phyloP scores from a whole-genome alignment of 192 early-diverging fungal species.

The Helicostylum pulchrum region DNA sequence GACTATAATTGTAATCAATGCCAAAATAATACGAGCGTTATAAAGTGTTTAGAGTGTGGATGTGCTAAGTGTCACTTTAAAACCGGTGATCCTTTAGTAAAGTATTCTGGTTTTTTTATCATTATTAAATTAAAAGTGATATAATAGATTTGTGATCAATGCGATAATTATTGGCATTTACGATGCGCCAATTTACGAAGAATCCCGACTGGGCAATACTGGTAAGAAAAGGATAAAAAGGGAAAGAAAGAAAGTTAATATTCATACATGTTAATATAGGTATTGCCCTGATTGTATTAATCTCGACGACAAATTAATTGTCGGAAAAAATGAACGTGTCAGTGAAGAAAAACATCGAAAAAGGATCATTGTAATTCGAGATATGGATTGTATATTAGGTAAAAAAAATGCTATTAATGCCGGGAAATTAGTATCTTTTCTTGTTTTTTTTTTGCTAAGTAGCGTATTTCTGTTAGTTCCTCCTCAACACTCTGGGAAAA shows the following conservation, averaged over 20 bases:
- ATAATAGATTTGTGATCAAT: slow-evolving; percentile 51
- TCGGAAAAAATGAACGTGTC: slow-evolving; percentile 39
- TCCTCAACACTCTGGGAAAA: slow-evolving; percentile 46
- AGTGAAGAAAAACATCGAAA: slow-evolving; percentile 33
- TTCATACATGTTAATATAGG: background rate
- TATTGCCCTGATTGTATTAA: slow-evolving; percentile 49
- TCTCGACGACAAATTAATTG: slow-evolving; percentile 32
- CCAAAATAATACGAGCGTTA: slow-evolving; percentile 6
- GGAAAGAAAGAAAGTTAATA: too few relatives aligned
- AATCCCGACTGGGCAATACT: slow-evolving; percentile 47
- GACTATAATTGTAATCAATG: slow-evolving; percentile 6
- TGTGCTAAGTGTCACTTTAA: slow-evolving; percentile 51
- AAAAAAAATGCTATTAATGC: background rate
- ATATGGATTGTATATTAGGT: slow-evolving; percentile 10
- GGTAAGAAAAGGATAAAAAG: background rate
- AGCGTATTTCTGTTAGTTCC: slow-evolving; percentile 26
- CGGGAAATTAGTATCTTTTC: background rate
- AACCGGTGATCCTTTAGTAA: slow-evolving; percentile 49
- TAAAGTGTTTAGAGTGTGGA: slow-evolving; percentile 47
- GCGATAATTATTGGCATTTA: slow-evolving; percentile 53
- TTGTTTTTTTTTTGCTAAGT: background rate
- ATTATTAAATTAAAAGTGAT: background rate
- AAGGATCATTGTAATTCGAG: slow-evolving; percentile 26
- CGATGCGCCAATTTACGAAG: slow-evolving; percentile 40
- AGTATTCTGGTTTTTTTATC: background rate